Evolutionary conservation across 345 rosid genomes (phyloP).

Genomic region (Salix dunnii): DNA sequence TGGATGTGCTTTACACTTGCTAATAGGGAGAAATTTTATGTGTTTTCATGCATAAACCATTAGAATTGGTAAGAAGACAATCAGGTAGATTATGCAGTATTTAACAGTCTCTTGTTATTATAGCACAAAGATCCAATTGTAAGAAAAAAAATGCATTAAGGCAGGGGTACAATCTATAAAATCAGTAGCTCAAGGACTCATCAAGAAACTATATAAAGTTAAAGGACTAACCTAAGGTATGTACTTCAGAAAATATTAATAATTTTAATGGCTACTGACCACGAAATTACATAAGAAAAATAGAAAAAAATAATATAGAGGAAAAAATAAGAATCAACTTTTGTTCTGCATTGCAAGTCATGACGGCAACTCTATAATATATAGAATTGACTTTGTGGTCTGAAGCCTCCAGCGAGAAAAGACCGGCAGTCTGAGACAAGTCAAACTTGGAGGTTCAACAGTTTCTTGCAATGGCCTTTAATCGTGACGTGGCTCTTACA

Average conservation of each 20-base stretch:
- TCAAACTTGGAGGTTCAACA: background rate
- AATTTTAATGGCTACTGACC: too few species aligned
- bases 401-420: background rate
- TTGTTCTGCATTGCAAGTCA: too few species aligned
- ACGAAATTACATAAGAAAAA: too few species aligned
- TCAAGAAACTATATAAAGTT: background rate
- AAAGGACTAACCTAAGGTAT: background rate
- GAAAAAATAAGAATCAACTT: too few species aligned
- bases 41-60: background rate
- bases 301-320: too few species aligned
- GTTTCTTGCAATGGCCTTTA: background rate
- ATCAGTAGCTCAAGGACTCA: background rate
- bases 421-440: background rate
- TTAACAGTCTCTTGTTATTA: background rate
- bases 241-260: background rate
- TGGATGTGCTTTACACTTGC: too few species aligned
- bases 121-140: background rate
- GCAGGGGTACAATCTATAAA: background rate
- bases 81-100: background rate
- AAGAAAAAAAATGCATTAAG: too few species aligned
- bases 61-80: background rate
- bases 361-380: too few species aligned
- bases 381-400: background rate
- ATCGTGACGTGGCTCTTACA: too few species aligned
- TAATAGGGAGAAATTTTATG: too few species aligned